Evolutionary conservation across 2,329 filamentous ascomycete species (phyloP).

Genomic region (Aspergillus alliaceus): DNA sequence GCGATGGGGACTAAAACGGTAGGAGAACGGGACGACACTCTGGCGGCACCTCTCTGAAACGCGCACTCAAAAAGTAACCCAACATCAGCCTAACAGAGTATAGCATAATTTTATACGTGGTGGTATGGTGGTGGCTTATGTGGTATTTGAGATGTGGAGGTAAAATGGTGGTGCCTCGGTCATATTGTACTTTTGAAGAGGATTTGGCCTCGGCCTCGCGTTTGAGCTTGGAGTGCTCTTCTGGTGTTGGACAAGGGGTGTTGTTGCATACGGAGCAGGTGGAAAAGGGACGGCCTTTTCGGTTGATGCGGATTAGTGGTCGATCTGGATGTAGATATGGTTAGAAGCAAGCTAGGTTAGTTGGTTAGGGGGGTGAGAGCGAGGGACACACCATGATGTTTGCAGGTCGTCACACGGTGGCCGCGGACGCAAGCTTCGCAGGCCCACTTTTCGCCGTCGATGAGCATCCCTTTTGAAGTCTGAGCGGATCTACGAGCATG

Average conservation of each 20-base stretch:
- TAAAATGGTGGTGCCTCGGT: constrained; percentile 1
- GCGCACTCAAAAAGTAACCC: constrained; percentile 7
- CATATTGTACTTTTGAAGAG: constrained; percentile 14
- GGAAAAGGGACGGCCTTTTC: constrained; percentile 92
- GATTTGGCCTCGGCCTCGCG: constrained; percentile 31
- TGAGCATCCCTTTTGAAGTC: constrained; percentile 60
- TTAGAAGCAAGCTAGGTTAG: too few species aligned
- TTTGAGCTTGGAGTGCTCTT: constrained; percentile 72
- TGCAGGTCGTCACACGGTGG: constrained; percentile 95
- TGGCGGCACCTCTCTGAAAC: constrained; percentile 15
- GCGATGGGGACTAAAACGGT: constrained; percentile 19
- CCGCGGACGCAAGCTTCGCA: constrained; percentile 96
- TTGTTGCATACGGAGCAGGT: constrained; percentile 88
- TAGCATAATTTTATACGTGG: background rate
- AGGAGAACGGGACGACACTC: constrained; percentile 11
- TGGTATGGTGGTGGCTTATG: background rate
- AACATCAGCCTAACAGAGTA: constrained; percentile 18
- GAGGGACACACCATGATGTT: constrained; percentile 73
- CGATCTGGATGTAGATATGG: constrained; percentile 68
- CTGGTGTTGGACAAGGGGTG: constrained; percentile 85
- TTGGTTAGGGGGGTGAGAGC: too few species aligned
- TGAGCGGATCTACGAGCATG: constrained; percentile 1
- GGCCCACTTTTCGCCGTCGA: constrained; percentile 94
- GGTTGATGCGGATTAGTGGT: constrained; percentile 89
- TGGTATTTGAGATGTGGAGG: background rate